These are phyloP conservation scores for Lomentospora prolificans DNA, from an alignment of 2,329 filamentous ascomycete genomes.

Conservation along the genomic window DNA sequence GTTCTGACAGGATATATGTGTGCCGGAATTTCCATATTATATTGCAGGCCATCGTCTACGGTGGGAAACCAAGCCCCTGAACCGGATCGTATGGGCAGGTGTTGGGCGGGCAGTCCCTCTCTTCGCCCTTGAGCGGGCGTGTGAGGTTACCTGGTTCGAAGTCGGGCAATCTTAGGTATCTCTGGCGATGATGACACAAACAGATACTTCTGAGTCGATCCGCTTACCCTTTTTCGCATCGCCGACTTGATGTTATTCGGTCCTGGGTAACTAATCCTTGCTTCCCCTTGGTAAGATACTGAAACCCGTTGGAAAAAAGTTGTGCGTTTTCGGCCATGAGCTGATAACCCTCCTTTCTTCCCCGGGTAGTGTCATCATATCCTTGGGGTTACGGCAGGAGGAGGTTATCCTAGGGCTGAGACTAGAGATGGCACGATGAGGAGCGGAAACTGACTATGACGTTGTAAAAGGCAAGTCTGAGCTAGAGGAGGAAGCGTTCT, in stretches of 20 bases:
- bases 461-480: slow-evolving; percentile 58
- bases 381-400: neutral
- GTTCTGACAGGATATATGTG: neutral
- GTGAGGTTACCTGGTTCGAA: slow-evolving; percentile 7
- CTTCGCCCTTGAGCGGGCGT: too few species aligned
- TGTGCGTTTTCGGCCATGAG: slow-evolving; percentile 8
- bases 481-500: slow-evolving; percentile 22
- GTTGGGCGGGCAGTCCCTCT: too few species aligned
- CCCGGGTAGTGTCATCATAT: neutral
- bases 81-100: neutral
- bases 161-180: slow-evolving; percentile 12
- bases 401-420: neutral
- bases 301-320: slow-evolving; percentile 1
- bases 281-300: neutral
- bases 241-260: neutral
- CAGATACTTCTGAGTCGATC: slow-evolving; percentile 66
- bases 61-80: neutral
- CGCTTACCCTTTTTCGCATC: neutral
- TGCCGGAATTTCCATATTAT: neutral
- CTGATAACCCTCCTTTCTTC: slow-evolving; percentile 8
- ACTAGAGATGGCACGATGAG: slow-evolving; percentile 6
- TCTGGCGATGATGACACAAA: slow-evolving; percentile 54
- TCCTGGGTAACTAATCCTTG: neutral
- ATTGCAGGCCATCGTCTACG: neutral
- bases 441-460: slow-evolving; percentile 30